Conservation (phyloP, 257 asterid species). For the Salvia splendens region DNA sequence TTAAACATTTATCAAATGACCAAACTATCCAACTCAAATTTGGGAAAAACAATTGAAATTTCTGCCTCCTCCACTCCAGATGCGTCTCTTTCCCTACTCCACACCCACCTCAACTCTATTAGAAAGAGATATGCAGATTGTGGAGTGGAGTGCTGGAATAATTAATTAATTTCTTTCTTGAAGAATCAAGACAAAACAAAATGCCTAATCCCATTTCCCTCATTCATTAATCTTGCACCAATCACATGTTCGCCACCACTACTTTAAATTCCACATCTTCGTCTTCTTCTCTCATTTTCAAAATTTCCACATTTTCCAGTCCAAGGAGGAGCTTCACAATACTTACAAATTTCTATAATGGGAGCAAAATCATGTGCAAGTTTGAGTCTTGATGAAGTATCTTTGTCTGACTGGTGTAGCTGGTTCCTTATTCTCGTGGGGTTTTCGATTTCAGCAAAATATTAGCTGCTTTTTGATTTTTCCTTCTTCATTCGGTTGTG, state of each 20-base stretch:
- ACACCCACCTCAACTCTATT: too few relatives aligned
- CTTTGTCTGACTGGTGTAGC: background rate
- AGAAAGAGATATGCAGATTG: conserved; percentile 21
- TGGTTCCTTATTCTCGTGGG: conserved; percentile 11
- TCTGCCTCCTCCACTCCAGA: too few relatives aligned
- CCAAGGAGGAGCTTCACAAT: conserved; percentile 16
- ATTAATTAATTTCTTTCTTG: conserved; percentile 3
- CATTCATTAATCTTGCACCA: conserved; percentile 23
- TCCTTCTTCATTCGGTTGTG: background rate
- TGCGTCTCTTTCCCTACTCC: too few relatives aligned
- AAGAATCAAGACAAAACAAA: conserved; percentile 17
- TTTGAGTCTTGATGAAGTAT: background rate
- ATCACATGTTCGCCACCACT: conserved; percentile 37
- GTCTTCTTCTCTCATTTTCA: conserved; percentile 24
- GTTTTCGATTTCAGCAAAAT: conserved; percentile 4
- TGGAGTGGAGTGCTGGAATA: conserved; percentile 25
- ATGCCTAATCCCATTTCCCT: conserved; percentile 25
- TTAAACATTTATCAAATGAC: too few relatives aligned
- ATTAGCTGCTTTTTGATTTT: conserved; percentile 1
- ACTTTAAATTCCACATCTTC: conserved; percentile 25
- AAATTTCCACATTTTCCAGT: conserved; percentile 16
- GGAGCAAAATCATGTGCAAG: background rate
- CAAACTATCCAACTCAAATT: too few relatives aligned
- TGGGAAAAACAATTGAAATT: too few relatives aligned
- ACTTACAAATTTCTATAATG: background rate